Evolutionary conservation across 2,329 filamentous ascomycete genomes (phyloP).

Genomic region (Penicillium freii): DNA sequence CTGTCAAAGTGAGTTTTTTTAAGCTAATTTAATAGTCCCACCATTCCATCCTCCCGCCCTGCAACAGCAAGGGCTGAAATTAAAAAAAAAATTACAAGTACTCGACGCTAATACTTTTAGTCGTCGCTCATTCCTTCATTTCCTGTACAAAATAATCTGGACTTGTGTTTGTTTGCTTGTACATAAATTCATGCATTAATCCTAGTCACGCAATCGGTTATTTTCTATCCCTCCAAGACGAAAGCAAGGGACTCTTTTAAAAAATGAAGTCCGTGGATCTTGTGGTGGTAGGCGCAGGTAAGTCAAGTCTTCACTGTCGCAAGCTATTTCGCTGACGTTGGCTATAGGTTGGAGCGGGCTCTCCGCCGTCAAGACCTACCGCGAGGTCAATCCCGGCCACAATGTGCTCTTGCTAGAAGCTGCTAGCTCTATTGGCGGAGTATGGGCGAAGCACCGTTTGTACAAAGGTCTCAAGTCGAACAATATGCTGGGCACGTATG

Average conservation of each 20-base stretch:
- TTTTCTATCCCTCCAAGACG: not conserved
- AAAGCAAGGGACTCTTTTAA: not conserved
- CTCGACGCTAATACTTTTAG: not conserved
- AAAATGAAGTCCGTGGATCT: conserved; percentile 32
- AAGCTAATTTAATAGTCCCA: not conserved
- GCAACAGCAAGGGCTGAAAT: conserved; percentile 1
- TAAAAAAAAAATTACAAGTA: not conserved
- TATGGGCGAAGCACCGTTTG: conserved; percentile 66
- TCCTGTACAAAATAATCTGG: not conserved
- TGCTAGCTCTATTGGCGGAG: conserved; percentile 60
- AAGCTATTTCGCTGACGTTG: conserved; percentile 42
- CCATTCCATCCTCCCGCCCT: not conserved
- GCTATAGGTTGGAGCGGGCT: conserved; percentile 56
- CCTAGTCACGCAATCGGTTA: not conserved
- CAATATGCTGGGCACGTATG: conserved; percentile 70
- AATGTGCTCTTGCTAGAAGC: conserved; percentile 60
- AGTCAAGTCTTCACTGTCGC: conserved; percentile 8
- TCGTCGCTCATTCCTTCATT: not conserved
- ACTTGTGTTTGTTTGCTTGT: conserved; percentile 2
- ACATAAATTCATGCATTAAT: conserved; percentile 5
- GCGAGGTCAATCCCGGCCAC: conserved; percentile 57
- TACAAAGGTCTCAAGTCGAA: conserved; percentile 70
- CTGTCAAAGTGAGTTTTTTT: not conserved
- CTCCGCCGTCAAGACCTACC: conserved; percentile 60
- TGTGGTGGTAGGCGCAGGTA: conserved; percentile 33